A percentile compares a stretch with the other conserved stretches of the same genome.
These are phyloP conservation scores for Osmanthus fragrans DNA, from an alignment of 257 asterid species.

Conservation along the genomic window DNA sequence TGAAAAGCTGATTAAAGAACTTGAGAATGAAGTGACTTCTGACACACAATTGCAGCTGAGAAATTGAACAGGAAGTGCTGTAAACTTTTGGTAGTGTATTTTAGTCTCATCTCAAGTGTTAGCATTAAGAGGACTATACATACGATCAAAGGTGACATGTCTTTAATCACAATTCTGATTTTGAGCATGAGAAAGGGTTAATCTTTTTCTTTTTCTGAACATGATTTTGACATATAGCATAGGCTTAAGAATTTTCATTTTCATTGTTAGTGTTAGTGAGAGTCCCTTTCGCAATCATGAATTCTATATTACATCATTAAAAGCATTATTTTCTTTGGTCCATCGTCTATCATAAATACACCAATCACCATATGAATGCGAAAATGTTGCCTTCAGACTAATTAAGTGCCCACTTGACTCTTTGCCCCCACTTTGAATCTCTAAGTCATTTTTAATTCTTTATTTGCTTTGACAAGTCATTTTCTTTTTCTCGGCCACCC, in stretches of 20 bases:
- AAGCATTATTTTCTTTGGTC: slow-evolving; percentile 24
- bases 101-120: not conserved
- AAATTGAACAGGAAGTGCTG: slow-evolving; percentile 23
- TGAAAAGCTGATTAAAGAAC: slow-evolving; percentile 66
- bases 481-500: not conserved
- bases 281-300: slow-evolving; percentile 28
- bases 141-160: slow-evolving; percentile 3
- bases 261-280: slow-evolving; percentile 12
- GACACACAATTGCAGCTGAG: slow-evolving; percentile 20
- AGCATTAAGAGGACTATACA: slow-evolving; percentile 17
- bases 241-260: not conserved
- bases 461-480: not conserved
- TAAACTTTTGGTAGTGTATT: slow-evolving; percentile 1
- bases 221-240: too few relatives aligned
- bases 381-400: not conserved
- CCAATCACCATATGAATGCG: not conserved
- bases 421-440: slow-evolving; percentile 23
- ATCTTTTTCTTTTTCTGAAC: too few relatives aligned
- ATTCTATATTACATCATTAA: slow-evolving; percentile 10
- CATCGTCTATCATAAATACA: not conserved
- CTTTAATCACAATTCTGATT: not conserved
- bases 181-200: not conserved
- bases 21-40: slow-evolving; percentile 46
- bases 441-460: slow-evolving; percentile 13
- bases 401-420: not conserved